Evolutionary conservation across 73 alveolate species (phyloP), one percentile per base, ranked within the genome.

Genomic region (Paramecium biaurelia): DNA sequence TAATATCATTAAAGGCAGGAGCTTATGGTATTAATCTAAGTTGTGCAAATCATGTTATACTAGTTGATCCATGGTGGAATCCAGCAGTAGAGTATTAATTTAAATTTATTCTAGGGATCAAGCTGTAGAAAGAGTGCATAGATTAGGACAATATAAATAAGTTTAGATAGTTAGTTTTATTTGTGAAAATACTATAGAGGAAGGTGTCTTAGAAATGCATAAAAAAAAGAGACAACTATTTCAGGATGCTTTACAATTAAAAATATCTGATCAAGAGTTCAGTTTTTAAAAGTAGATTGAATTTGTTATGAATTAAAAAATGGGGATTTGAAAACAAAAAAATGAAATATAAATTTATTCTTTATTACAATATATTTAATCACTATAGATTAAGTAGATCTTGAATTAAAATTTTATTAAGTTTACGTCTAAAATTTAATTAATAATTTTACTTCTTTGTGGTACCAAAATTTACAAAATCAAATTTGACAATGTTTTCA

Each of bases 41-140:
- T 24, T 84, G 59, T 11, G 94, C 94, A 10, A 89, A 89, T 43
- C 89, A 89, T 70, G 92, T 89, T 35, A 14, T 89, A 7, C 34
- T 89, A 5, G 70, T 76, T 32, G 94, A 89, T 49, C 94, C 94
- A 12, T 89, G 94, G 94, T 89, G 87, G 85, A 89, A 89, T 43
- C 94, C 94, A 15, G 94, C 94, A 0, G 76, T 89, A 18, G 94
- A 89, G 90, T 70, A 68, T 38, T 4, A 70, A 57, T 21, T 38
- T 1, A 5, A 14, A 41, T 11, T 58, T 45, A 38, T 49, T 41
- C 1, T 43, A 63, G 87, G 67, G 94, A 89, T 45, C 21, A 89
- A 70, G 94, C 94, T 18, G 74, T 89, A 24, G 94, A 89, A 11
- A 89, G 94, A 45, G 57, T 76, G 4, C 92, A 89, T 89, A 68